Conservation (phyloP, 2,329 filamentous ascomycete genomes). For the Scopulariopsis brevicaulis region DNA sequence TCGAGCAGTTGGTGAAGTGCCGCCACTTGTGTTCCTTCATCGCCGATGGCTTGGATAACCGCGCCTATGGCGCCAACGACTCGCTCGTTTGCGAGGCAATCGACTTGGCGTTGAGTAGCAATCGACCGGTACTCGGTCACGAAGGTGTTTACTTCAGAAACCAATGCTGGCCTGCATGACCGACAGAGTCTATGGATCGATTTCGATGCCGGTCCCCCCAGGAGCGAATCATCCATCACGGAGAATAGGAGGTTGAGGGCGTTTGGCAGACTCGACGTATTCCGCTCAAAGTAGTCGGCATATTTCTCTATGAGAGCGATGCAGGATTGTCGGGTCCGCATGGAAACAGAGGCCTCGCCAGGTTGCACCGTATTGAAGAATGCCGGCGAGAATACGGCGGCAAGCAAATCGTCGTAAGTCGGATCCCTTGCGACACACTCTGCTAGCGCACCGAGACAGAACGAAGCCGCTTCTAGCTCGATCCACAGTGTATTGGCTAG, state of each 20-base stretch:
- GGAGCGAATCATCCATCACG: conserved; percentile 48
- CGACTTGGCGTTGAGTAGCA: conserved; percentile 37
- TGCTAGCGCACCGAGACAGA: conserved; percentile 54
- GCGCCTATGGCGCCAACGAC: conserved; percentile 64
- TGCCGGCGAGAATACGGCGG: conserved; percentile 48
- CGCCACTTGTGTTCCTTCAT: conserved; percentile 39
- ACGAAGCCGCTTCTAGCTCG: conserved; percentile 48
- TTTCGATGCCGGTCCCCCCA: conserved; percentile 60
- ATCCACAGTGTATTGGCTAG: conserved; percentile 35
- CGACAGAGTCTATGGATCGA: conserved; percentile 67
- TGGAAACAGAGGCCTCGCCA: conserved; percentile 28
- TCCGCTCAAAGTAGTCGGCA: conserved; percentile 64
- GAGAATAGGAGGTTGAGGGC: conserved; percentile 66
- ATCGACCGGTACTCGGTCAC: conserved; percentile 61
- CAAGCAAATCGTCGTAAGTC: conserved; percentile 46
- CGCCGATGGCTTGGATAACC: conserved; percentile 60
- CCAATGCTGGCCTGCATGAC: conserved; percentile 60
- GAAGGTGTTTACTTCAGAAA: conserved; percentile 55
- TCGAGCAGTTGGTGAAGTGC: conserved; percentile 16
- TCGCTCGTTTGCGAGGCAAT: conserved; percentile 60
- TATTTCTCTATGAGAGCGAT: conserved; percentile 62
- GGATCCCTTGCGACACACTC: conserved; percentile 51
- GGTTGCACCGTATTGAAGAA: conserved; percentile 26
- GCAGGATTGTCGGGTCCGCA: conserved; percentile 54
- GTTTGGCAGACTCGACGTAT: conserved; percentile 53